Percentiles rank a stretch among this genome's conserved stretches.
Conservation (phyloP, 768 basidiomycete genomes). For the Suillus decipiens region DNA sequence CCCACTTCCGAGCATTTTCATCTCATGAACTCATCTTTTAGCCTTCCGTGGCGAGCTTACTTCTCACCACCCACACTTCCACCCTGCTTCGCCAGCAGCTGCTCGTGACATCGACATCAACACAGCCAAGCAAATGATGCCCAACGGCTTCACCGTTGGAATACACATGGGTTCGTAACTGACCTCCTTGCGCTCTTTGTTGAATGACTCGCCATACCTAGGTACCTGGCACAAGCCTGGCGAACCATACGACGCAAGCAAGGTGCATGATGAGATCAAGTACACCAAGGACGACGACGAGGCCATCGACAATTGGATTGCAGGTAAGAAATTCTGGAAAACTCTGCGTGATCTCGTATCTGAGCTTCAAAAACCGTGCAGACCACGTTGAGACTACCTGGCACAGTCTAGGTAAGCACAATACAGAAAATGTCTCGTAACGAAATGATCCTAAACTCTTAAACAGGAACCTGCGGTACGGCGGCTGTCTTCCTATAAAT, state of each 20-base stretch:
- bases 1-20: neutral
- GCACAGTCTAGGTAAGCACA: conserved; percentile 58
- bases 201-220: conserved; percentile 11
- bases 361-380: conserved; percentile 7
- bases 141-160: conserved; percentile 63
- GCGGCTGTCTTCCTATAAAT: conserved; percentile 37
- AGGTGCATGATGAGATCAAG: conserved; percentile 64
- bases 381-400: conserved; percentile 78
- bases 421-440: conserved; percentile 18
- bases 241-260: conserved; percentile 52
- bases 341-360: neutral
- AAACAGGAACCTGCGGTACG: conserved; percentile 7
- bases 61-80: conserved; percentile 75
- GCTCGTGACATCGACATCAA: conserved; percentile 63
- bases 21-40: conserved; percentile 23
- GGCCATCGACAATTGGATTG: conserved; percentile 72
- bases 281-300: conserved; percentile 69
- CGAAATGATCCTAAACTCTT: neutral
- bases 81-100: conserved; percentile 65
- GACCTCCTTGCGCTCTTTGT: neutral
- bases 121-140: conserved; percentile 63
- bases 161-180: conserved; percentile 63
- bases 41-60: conserved; percentile 73
- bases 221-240: conserved; percentile 61
- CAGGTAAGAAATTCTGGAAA: conserved; percentile 28